Evolutionary conservation across 116 monocot species (phyloP), one percentile per base, ranked within the genome.

Genomic region (Iris pallida): DNA sequence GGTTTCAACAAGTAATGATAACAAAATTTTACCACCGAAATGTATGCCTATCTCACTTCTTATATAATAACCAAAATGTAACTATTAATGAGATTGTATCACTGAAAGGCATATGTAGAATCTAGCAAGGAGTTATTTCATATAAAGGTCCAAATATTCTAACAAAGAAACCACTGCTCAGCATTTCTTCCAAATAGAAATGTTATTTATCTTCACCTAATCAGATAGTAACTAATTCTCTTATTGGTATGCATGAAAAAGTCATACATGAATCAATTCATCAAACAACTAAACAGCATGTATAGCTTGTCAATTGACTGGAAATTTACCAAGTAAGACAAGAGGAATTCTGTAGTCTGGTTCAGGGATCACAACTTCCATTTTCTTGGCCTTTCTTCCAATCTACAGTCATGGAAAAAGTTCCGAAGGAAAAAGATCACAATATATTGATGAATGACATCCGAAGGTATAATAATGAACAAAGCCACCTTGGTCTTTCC

Each of bases 331-430:
- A 70, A 96, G 89, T 71, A 96, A 82, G 41, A 78, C 87, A 78
- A 86, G 10, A 8, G 95, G 95, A 66, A 96, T 86, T 68, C 89
- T 70, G 52, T 89, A 96, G 61, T 96, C 95, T 55, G 95, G 92
- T 15, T 86, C 85, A 68, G 95, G 95, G 57, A 96, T 51, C 12
- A 91, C 79, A 61, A 62, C 72, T 70, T 91, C 76, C 75, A 75
- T 76, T 62, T 82, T 87, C 69, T 55, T 81, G 5, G 89, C 68
- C 68, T 79, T 85, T 52, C 76, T 78, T 71, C 82, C 80, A 46
- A 80, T 20, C 95, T 90, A 64, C 10, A 15, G 64, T 75, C 45
- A 16, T 19, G 14, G 20, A 42, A 63, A 19, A 69, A 56, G 45
- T 42, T 7, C 41, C 69, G 53, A 68, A 64, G 5, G 4, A 45